phyloP scores from a whole-genome alignment of 2,329 filamentous ascomycete species.

The Coleophoma cylindrospora region DNA sequence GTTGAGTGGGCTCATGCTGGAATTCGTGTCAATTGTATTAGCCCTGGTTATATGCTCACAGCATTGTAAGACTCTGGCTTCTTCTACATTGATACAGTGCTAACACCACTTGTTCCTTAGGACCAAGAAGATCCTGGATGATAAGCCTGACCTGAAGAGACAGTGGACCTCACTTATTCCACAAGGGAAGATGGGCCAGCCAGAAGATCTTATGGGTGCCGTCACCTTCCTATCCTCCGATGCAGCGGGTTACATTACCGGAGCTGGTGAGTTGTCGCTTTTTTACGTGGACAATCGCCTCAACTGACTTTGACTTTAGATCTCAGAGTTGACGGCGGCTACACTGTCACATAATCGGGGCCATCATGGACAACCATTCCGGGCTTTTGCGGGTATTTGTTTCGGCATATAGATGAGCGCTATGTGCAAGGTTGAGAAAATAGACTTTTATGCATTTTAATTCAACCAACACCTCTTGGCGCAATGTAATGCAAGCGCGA shows the following conservation, averaged over 20 bases:
- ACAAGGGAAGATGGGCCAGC: slow-evolving; percentile 86
- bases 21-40: slow-evolving; percentile 93
- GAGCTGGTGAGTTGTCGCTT: not conserved
- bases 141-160: slow-evolving; percentile 83
- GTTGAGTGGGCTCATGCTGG: slow-evolving; percentile 88
- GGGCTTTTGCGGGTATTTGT: not conserved
- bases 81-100: too few relatives aligned
- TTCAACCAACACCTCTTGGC: too few relatives aligned
- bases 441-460: too few relatives aligned
- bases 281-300: not conserved
- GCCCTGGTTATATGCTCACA: slow-evolving; percentile 94
- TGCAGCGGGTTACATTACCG: slow-evolving; percentile 56
- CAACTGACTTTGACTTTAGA: slow-evolving; percentile 10
- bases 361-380: slow-evolving; percentile 4
- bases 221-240: slow-evolving; percentile 64
- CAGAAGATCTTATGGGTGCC: slow-evolving; percentile 89
- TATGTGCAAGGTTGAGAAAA: too few relatives aligned
- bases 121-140: slow-evolving; percentile 89
- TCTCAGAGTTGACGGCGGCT: slow-evolving; percentile 74
- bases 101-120: slow-evolving; percentile 34
- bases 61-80: slow-evolving; percentile 61
- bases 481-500: too few relatives aligned
- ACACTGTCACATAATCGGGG: slow-evolving; percentile 62
- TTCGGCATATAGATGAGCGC: not conserved
- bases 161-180: slow-evolving; percentile 93